Evolutionary conservation across 2,329 filamentous ascomycete genomes (phyloP), one percentile per base, ranked within the genome.

Genomic region (Cercospora nicotianae): DNA sequence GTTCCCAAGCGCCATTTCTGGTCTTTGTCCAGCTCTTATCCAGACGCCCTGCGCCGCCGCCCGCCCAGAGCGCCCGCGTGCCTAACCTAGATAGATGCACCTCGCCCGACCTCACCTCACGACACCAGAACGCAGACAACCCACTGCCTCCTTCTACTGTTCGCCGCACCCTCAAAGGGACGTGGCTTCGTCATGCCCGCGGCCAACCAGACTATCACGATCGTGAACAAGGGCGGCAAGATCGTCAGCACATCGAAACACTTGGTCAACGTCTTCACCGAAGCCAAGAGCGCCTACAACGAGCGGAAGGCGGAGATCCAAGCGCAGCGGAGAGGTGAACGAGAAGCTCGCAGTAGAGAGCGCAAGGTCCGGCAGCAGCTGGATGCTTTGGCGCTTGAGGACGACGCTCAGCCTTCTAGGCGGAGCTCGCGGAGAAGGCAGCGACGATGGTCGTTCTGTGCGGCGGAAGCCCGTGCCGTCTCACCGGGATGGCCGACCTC

Each of bases 221-320:
- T 96, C 76, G 90, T 96, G 81, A 95, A 96, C 83, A 93, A 88
- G 79, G 95, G 92, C 67, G 93, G 93, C 75, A 96, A 96, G 82
- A 89, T 96, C 61, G 92, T 97, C 74, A 94, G 90, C 84, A 95
- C 90, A 68, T 92, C 93, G 77, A 97, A 96, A 81, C 92, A 97
- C 75, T 84, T 98, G 26, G 87, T 96, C 76, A 90, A 89, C 77
- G 90, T 97, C 77, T 96, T 96, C 85, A 96, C 93, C 79, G 93
- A 97, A 78, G 94, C 94, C 71, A 93, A 92, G 78, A 88, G 90
- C 64, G 91, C 92, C 67, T 98, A 98, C 81, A 87, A 90, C 66
- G 92, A 96, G 76, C 92, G 92, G 77, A 97, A 96, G 79, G 90
- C 92, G 6, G 89, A 93, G 73, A 86, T 97, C 74, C 89, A 89